phyloP scores from a whole-genome alignment of 495 filamentous ascomycete genomes.

The Tuber aestivum region DNA sequence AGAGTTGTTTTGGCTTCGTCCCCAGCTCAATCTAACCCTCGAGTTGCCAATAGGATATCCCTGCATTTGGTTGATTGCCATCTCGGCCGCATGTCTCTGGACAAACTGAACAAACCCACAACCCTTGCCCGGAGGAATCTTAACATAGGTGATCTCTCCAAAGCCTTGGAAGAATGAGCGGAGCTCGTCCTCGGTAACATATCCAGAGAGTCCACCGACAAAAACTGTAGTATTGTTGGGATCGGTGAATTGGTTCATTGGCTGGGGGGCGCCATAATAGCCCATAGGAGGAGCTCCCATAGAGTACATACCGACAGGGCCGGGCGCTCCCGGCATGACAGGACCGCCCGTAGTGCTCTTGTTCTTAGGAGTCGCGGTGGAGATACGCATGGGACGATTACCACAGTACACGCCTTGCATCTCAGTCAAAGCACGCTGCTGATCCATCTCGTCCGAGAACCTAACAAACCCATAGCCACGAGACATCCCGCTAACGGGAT shows the following conservation, averaged over 20 bases:
- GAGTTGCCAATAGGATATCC: conserved; percentile 99
- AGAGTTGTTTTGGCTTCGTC: conserved; percentile 97
- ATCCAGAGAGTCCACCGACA: conserved; percentile 93
- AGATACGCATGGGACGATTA: conserved; percentile 98
- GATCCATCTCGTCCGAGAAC: conserved; percentile 88
- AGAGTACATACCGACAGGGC: conserved; percentile 51
- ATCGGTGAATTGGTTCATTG: conserved; percentile 99
- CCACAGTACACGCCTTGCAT: conserved; percentile 99
- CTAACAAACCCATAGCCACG: conserved; percentile 97
- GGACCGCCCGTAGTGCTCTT: conserved; percentile 58
- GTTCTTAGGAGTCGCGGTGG: conserved; percentile 96
- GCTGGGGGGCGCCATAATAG: conserved; percentile 78
- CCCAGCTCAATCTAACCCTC: conserved; percentile 93
- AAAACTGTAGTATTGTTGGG: conserved; percentile 99
- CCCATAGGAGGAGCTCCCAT: conserved; percentile 76
- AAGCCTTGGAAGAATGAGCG: conserved; percentile 99
- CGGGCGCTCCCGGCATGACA: conserved; percentile 51
- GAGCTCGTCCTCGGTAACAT: conserved; percentile 98
- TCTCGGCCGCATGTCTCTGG: conserved; percentile 96
- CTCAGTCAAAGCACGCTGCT: conserved; percentile 88
- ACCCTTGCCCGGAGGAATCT: conserved; percentile 98
- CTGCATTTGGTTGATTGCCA: conserved; percentile 99
- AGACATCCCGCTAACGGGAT: conserved; percentile 95
- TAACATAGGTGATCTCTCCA: conserved; percentile 99
- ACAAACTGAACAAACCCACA: conserved; percentile 99